Evolutionary conservation across 352 stramenopile genomes (phyloP).

Genomic region (Phytophthora pini): DNA sequence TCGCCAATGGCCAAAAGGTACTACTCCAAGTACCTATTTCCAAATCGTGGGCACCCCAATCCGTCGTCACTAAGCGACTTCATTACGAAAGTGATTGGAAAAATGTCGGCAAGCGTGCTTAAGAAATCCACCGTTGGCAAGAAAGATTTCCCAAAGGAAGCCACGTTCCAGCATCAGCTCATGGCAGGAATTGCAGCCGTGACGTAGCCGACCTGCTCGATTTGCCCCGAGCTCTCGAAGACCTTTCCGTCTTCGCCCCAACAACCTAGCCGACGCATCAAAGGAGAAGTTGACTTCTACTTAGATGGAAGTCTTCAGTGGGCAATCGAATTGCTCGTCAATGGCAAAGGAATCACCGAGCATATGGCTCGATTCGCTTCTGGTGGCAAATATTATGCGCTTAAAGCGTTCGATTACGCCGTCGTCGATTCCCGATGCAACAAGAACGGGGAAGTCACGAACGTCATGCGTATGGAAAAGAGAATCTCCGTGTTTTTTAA

Average conservation of each 20-base stretch:
- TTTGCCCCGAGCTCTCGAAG: slow-evolving; percentile 21
- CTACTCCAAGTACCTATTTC: neutral
- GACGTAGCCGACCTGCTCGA: neutral
- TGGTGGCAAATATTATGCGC: slow-evolving; percentile 11
- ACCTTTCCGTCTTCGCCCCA: neutral
- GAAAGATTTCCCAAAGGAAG: slow-evolving; percentile 22
- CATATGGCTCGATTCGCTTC: slow-evolving; percentile 1
- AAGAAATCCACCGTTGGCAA: neutral
- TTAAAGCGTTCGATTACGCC: slow-evolving; percentile 1
- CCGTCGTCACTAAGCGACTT: too few species aligned
- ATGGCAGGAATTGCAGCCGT: slow-evolving; percentile 10
- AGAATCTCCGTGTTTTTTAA: slow-evolving; percentile 8
- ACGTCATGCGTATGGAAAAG: neutral
- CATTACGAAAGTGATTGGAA: too few species aligned
- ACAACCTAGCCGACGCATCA: neutral
- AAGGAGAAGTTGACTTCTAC: slow-evolving; percentile 11
- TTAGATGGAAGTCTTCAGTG: slow-evolving; percentile 6
- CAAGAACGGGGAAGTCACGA: neutral
- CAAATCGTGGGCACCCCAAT: too few species aligned
- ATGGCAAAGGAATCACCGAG: slow-evolving; percentile 4
- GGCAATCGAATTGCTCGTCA: slow-evolving; percentile 7
- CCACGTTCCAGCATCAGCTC: slow-evolving; percentile 30
- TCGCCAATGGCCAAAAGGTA: too few species aligned
- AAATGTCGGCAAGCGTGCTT: neutral
- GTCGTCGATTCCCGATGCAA: slow-evolving; percentile 19